Percentiles rank a stretch among this genome's conserved stretches.
Conservation (phyloP, 768 basidiomycete genomes). For the Amanita phalloides region DNA sequence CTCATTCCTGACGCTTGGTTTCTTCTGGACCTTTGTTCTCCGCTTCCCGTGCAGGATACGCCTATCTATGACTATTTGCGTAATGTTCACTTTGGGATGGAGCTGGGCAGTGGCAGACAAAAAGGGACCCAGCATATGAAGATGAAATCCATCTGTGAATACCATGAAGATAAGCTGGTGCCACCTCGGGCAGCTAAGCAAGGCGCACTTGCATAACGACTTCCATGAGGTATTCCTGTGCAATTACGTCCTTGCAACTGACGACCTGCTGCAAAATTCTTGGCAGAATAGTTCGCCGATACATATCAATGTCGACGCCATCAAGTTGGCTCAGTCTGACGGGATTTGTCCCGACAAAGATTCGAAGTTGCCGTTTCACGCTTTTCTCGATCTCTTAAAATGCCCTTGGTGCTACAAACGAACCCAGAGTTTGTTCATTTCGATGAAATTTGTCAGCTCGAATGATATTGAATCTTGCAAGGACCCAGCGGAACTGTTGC, state of each 20-base stretch:
- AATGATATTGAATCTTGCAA: constrained; percentile 93
- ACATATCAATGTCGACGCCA: constrained; percentile 92
- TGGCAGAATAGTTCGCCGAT: constrained; percentile 77
- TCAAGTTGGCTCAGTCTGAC: constrained; percentile 93
- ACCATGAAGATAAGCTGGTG: constrained; percentile 33
- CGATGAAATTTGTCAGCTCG: constrained; percentile 96
- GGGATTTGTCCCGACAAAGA: constrained; percentile 95
- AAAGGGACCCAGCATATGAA: constrained; percentile 93
- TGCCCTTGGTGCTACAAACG: constrained; percentile 97
- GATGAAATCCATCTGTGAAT: constrained; percentile 97
- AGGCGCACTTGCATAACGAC: constrained; percentile 87
- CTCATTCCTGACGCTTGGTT: constrained; percentile 87
- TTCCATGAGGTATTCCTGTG: constrained; percentile 99
- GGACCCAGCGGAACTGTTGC: constrained; percentile 70
- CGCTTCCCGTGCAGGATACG: constrained; percentile 91
- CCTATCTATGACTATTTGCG: constrained; percentile 95
- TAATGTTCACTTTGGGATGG: constrained; percentile 98
- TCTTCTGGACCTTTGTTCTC: constrained; percentile 95
- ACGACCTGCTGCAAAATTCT: constrained; percentile 95
- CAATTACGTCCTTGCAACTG: constrained; percentile 96
- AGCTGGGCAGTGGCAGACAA: constrained; percentile 91
- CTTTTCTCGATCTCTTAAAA: constrained; percentile 90
- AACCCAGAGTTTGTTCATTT: constrained; percentile 99
- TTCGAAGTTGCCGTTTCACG: constrained; percentile 90
- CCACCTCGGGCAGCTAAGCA: background rate